Conservation (phyloP, 306 rosid species). For the Malus orientalis region DNA sequence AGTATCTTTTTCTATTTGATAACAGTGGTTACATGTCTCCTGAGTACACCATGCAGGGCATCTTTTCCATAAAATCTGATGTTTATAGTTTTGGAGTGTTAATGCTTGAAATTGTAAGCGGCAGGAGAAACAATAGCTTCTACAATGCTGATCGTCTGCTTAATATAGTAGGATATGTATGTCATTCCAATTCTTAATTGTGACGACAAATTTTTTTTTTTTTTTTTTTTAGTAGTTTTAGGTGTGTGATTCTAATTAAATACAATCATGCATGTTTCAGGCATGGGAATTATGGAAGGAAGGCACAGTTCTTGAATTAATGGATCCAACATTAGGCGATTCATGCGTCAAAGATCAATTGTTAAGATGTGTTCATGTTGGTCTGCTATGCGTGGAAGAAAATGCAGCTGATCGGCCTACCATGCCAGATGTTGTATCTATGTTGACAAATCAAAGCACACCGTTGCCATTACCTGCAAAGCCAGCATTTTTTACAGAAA, state of each 20-base stretch:
- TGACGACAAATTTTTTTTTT: not conserved
- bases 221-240: too few species aligned
- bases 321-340: not conserved
- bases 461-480: not conserved
- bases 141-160: not conserved
- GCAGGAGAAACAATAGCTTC: not conserved
- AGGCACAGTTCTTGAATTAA: not conserved
- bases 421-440: not conserved
- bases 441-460: not conserved
- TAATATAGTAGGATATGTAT: not conserved
- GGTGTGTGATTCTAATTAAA: not conserved
- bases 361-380: conserved; percentile 2
- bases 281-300: conserved; percentile 1
- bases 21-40: conserved; percentile 19
- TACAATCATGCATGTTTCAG: not conserved
- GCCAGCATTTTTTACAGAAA: not conserved
- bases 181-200: not conserved
- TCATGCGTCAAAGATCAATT: not conserved
- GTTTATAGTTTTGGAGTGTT: conserved; percentile 3
- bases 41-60: not conserved
- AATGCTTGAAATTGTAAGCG: not conserved
- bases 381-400: not conserved
- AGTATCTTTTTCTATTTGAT: not conserved
- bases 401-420: too few species aligned
- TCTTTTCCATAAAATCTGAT: not conserved